phyloP scores from a whole-genome alignment of 2,329 filamentous ascomycete species.

The Aspergillus neoniger region DNA sequence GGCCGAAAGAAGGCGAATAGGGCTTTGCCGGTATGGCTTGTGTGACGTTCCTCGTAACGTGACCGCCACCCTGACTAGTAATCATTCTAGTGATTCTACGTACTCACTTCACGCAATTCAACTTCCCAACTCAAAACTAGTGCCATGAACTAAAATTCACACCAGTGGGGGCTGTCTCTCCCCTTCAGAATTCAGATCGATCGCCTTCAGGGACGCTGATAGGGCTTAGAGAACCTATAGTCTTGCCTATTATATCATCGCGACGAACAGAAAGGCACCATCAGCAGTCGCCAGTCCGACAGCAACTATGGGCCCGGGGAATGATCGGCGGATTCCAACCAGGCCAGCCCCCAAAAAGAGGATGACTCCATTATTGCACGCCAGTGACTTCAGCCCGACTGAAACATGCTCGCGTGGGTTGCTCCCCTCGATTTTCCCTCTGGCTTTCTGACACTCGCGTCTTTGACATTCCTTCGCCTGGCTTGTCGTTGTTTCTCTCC shows the following conservation, averaged over 20 bases:
- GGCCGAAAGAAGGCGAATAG: not conserved
- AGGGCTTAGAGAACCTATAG: not conserved
- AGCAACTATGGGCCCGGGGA: constrained; percentile 4
- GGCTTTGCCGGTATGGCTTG: not conserved
- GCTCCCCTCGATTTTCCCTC: not conserved
- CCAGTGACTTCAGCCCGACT: not conserved
- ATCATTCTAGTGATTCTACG: too few species aligned
- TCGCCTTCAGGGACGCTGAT: not conserved
- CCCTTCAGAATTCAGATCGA: not conserved
- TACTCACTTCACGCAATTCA: too few species aligned
- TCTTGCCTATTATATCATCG: not conserved
- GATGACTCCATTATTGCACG: constrained; percentile 3
- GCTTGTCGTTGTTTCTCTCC: constrained; percentile 1
- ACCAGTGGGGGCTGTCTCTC: not conserved
- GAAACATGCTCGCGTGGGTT: constrained; percentile 3
- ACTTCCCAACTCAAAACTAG: not conserved
- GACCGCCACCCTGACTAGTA: too few species aligned
- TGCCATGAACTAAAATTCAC: not conserved
- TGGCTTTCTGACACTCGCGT: constrained; percentile 5
- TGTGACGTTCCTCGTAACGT: too few species aligned
- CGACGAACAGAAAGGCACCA: not conserved
- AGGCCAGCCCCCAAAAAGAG: not conserved
- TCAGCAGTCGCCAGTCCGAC: not conserved
- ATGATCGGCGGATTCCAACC: constrained; percentile 9
- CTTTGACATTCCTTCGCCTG: constrained; percentile 1